Conservation (phyloP, 345 rosid species). For the Capsella bursapastoris region DNA sequence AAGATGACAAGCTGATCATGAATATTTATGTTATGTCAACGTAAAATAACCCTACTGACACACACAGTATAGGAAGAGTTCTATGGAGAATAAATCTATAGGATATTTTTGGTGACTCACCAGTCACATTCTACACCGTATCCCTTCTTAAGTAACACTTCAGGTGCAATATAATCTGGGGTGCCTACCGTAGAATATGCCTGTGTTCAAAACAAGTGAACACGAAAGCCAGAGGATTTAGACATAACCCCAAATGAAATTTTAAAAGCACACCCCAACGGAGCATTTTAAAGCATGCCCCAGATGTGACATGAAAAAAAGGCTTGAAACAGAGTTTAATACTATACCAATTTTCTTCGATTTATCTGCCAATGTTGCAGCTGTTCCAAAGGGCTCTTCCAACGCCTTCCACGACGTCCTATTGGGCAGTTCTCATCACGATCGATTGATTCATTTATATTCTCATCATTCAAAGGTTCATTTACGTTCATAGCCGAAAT, state of each 20-base stretch:
- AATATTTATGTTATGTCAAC: not conserved
- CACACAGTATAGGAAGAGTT: not conserved
- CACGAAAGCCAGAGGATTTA: conserved; percentile 15
- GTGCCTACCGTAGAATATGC: conserved; percentile 95
- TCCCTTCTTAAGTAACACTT: conserved; percentile 92
- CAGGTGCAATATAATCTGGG: conserved; percentile 98
- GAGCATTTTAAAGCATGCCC: not conserved
- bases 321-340: conserved; percentile 22
- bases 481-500: conserved; percentile 74
- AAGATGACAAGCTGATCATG: not conserved
- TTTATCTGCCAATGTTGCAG: conserved; percentile 91
- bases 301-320: not conserved
- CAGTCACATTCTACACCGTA: conserved; percentile 95
- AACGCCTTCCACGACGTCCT: conserved; percentile 62
- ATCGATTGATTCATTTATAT: conserved; percentile 67
- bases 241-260: conserved; percentile 2
- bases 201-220: conserved; percentile 48
- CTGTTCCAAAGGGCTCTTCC: conserved; percentile 86
- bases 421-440: conserved; percentile 57
- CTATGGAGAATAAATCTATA: not conserved
- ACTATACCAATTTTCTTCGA: conserved; percentile 78
- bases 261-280: not conserved
- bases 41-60: not conserved
- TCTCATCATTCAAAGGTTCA: conserved; percentile 71
- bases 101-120: conserved; percentile 47